Evolutionary conservation across 805 yeast species (phyloP).

Genomic region (Pichia kluyveri): DNA sequence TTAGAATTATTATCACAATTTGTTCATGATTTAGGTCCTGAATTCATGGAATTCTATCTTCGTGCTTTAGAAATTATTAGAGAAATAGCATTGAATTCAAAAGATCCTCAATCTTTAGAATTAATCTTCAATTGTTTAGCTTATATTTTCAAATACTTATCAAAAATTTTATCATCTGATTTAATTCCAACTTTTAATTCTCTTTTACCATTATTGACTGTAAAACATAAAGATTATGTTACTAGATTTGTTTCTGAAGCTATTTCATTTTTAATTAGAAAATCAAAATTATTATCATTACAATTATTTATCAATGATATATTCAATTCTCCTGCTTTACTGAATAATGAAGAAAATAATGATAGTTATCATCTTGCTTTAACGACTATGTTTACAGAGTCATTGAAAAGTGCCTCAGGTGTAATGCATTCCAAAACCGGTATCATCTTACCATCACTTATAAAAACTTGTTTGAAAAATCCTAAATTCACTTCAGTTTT

Average conservation of each 20-base stretch:
- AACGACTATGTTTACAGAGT: constrained; percentile 55
- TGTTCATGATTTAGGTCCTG: constrained; percentile 88
- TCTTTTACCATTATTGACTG: constrained; percentile 54
- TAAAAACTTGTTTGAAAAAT: constrained; percentile 13
- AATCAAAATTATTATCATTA: constrained; percentile 44
- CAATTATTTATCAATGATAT: constrained; percentile 34
- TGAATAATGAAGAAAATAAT: constrained; percentile 24
- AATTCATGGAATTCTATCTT: constrained; percentile 61
- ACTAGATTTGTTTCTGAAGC: constrained; percentile 88
- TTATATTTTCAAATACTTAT: constrained; percentile 79
- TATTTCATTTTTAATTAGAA: constrained; percentile 71
- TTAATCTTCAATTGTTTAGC: constrained; percentile 81
- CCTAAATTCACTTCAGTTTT: constrained; percentile 33
- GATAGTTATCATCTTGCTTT: constrained; percentile 49
- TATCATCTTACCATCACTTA: constrained; percentile 35
- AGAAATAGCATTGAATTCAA: constrained; percentile 37
- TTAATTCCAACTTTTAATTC: constrained; percentile 59
- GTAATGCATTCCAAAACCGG: constrained; percentile 67
- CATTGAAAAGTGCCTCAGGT: constrained; percentile 63
- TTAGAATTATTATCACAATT: constrained; percentile 77
- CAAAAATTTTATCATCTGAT: constrained; percentile 54
- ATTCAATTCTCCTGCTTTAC: constrained; percentile 24
- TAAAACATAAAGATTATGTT: constrained; percentile 51
- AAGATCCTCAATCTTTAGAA: constrained; percentile 59
- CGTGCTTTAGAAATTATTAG: constrained; percentile 43